Conservation (phyloP, 169 alveolate species). For the Cystoisospora suis region DNA sequence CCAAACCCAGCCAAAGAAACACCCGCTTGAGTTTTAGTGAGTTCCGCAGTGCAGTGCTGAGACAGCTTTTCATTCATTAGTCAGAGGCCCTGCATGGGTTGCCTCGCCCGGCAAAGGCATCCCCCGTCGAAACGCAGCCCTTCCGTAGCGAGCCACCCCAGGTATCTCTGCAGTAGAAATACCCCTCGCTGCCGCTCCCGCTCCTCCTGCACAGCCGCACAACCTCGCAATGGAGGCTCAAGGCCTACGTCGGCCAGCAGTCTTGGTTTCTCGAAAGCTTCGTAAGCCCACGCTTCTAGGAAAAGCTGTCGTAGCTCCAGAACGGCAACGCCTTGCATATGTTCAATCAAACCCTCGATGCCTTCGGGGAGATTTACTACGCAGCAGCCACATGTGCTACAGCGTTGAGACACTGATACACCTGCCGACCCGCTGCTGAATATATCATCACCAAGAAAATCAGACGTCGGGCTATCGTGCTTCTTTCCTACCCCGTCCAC, state of each 20-base stretch:
- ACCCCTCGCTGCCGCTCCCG: slow-evolving; percentile 2
- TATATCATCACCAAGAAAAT: neutral
- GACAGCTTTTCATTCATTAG: no score
- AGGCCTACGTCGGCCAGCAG: neutral
- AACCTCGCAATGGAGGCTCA: neutral
- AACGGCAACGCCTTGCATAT: slow-evolving; percentile 21
- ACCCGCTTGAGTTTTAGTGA: no score
- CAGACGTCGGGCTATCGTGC: neutral
- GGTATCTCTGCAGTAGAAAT: neutral
- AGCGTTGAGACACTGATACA: neutral
- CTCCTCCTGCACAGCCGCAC: neutral
- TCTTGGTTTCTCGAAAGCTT: slow-evolving; percentile 10
- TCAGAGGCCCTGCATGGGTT: no score
- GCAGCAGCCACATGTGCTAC: slow-evolving; percentile 17
- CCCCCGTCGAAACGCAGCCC: neutral
- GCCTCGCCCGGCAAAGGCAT: no score
- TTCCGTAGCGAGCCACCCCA: neutral
- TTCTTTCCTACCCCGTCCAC: neutral
- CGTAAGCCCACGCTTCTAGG: slow-evolving; percentile 44
- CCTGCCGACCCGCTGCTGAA: neutral
- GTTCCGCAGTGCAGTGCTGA: no score
- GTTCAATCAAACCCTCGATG: neutral
- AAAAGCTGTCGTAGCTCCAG: slow-evolving; percentile 43
- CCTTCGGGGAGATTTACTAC: neutral
- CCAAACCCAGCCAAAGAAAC: no score